Conservation (phyloP, 2,329 filamentous ascomycete genomes). For the Fusarium praegraminearum region DNA sequence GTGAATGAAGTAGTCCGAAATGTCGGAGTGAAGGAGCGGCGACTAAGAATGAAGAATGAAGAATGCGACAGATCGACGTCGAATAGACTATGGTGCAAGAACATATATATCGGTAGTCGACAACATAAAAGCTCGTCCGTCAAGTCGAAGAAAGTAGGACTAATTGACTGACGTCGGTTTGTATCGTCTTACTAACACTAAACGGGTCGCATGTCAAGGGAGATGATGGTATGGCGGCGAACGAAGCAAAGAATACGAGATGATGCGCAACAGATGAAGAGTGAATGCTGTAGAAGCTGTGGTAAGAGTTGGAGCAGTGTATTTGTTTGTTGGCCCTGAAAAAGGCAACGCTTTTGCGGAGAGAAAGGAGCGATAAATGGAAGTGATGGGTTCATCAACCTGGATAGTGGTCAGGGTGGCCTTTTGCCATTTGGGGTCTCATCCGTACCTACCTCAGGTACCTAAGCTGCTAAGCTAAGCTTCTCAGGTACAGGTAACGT, state of each 20-base stretch:
- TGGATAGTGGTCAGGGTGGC: conserved; percentile 44
- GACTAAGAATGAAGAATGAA: conserved; percentile 9
- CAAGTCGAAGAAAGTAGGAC: conserved; percentile 25
- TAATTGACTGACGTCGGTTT: conserved; percentile 42
- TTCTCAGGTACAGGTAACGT: conserved; percentile 26
- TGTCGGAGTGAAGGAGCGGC: conserved; percentile 14
- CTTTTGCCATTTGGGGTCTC: conserved; percentile 39
- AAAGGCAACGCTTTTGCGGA: conserved; percentile 11
- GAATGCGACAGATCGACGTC: conserved; percentile 14
- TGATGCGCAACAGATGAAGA: not conserved
- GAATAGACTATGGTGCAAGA: conserved; percentile 2
- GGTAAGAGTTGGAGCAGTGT: not conserved
- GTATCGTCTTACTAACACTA: conserved; percentile 42
- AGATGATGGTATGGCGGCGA: conserved; percentile 4
- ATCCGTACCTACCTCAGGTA: not conserved
- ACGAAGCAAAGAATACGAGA: not conserved
- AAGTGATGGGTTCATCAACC: conserved; percentile 34
- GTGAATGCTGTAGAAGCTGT: conserved; percentile 4
- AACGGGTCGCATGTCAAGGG: conserved; percentile 39
- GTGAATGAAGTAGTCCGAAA: conserved; percentile 22
- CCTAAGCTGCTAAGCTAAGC: not conserved
- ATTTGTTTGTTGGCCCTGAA: not conserved
- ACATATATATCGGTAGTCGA: conserved; percentile 21
- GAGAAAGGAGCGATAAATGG: conserved; percentile 13
- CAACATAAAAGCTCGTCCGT: conserved; percentile 12